phyloP scores from a whole-genome alignment of 805 yeast species.

The Cephaloascus albidus region DNA sequence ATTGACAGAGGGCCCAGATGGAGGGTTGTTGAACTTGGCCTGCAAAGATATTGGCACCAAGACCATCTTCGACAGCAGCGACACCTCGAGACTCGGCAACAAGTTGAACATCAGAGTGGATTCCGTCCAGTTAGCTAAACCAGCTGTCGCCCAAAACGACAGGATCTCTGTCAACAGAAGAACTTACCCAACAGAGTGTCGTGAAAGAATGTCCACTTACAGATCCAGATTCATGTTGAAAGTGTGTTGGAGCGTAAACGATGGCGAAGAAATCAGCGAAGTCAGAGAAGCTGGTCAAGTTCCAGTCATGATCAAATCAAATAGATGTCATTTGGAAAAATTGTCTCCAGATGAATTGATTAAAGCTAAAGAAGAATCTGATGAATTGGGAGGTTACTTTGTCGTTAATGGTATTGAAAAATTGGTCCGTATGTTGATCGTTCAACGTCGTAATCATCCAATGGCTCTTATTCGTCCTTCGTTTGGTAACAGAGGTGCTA shows the following conservation, averaged over 20 bases:
- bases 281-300: constrained; percentile 85
- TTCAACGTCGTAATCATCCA: constrained; percentile 95
- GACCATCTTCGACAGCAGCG: constrained; percentile 76
- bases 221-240: constrained; percentile 71
- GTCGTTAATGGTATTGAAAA: constrained; percentile 96
- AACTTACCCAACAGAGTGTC: constrained; percentile 70
- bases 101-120: constrained; percentile 81
- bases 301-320: constrained; percentile 86
- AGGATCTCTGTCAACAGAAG: constrained; percentile 69
- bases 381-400: constrained; percentile 95
- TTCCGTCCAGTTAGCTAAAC: constrained; percentile 78
- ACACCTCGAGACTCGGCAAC: constrained; percentile 67
- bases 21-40: constrained; percentile 78
- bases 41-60: constrained; percentile 84
- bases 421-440: constrained; percentile 92
- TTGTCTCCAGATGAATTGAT: constrained; percentile 80
- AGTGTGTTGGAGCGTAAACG: constrained; percentile 81
- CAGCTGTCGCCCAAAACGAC: constrained; percentile 63
- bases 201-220: constrained; percentile 84
- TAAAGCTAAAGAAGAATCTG: constrained; percentile 75
- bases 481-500: constrained; percentile 87
- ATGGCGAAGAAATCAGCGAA: constrained; percentile 73
- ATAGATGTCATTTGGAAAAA: constrained; percentile 84
- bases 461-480: constrained; percentile 97
- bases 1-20: constrained; percentile 77